Conservation (phyloP, 2,329 filamentous ascomycete species). For the Triangularia setosa region DNA sequence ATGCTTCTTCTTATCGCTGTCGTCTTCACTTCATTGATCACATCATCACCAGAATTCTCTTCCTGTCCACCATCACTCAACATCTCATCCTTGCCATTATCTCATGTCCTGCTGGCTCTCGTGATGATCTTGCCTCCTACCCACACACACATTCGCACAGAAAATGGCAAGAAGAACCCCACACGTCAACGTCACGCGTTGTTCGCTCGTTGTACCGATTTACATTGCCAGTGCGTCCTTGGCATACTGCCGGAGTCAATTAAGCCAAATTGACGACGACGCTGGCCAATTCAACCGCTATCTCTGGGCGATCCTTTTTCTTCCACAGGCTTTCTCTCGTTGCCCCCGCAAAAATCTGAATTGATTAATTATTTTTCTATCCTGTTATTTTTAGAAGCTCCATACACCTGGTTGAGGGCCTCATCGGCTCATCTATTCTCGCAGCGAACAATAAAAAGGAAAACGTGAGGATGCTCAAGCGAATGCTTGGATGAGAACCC, state of each 20-base stretch:
- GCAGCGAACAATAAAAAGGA: background rate
- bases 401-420: slow-evolving; percentile 11
- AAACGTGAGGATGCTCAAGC: background rate
- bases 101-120: background rate
- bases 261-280: slow-evolving; percentile 10
- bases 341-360: background rate
- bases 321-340: background rate
- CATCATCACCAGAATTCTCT: background rate
- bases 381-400: background rate
- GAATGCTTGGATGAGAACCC: background rate
- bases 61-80: background rate
- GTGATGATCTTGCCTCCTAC: background rate
- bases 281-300: slow-evolving; percentile 13
- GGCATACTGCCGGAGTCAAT: slow-evolving; percentile 4
- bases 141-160: background rate
- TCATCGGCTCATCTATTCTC: slow-evolving; percentile 1
- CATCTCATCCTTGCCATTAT: background rate
- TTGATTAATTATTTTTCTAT: slow-evolving; percentile 12
- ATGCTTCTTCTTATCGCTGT: background rate
- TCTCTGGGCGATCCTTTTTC: background rate
- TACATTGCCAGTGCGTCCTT: slow-evolving; percentile 4
- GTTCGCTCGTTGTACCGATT: slow-evolving; percentile 4
- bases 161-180: background rate
- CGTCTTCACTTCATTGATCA: slow-evolving; percentile 2
- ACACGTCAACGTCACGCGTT: slow-evolving; percentile 7